Evolutionary conservation across 306 rosid genomes (phyloP), one percentile per base, ranked within the genome.

Genomic region (Malus sylvestris): DNA sequence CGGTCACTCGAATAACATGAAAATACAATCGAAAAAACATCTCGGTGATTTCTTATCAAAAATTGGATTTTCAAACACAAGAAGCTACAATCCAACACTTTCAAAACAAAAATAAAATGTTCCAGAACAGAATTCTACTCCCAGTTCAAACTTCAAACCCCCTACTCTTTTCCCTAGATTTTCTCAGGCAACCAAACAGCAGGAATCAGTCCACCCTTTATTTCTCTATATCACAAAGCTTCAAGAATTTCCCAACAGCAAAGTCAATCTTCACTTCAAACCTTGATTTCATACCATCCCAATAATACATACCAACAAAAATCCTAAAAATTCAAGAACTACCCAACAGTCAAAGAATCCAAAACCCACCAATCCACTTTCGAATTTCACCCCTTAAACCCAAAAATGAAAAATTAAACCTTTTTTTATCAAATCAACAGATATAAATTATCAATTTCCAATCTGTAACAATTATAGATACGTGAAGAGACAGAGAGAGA

Each of bases 361-460:
- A 44, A 60, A 76, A 58, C 71, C 20, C 13, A 49, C 42, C 58
- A 67, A 77, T 35, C 68, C 66, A 64, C 55, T 62, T 62, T 52
- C 77, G 62, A 73, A 67, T 67, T 63, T 68, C 82, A 40, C 9
- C 71, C 63, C 73, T 46, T 79, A 76, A 81, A 76, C 49, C 81
- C 74, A 59, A 42, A 78, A 74, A 27, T 30, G 2, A 22, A 22
- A 58, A n/a, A 42, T 9, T 9, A 42, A 42, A 52, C 7, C 52
- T 66, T 65, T 12, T 20, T 30, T 9, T 42, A 42, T 23, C 53
- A 78, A 35, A 30, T 60, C 23, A 18, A 20, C 20, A 67, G 59
- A 51, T 15, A 58, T 42, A 67, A 57, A 68, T 40, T 42, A 60
- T n/a, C 14, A 23, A 8, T 18, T 22, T 23, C 75, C 61, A 64